Conservation (phyloP, 768 basidiomycete genomes). For the Lactarius tabidus region DNA sequence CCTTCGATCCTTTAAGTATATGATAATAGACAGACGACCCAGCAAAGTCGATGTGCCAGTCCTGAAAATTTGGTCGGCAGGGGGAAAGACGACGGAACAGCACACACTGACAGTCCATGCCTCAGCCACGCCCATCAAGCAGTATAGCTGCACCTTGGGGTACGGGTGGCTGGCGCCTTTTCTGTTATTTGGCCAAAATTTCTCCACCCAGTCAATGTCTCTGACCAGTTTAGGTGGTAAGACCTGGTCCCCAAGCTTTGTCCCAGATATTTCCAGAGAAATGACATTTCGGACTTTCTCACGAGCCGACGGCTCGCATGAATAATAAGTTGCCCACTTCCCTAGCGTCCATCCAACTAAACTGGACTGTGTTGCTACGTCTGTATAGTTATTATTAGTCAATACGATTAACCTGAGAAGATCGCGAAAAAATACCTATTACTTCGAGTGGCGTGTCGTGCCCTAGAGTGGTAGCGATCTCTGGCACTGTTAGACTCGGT, state of each 20-base stretch:
- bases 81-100: background rate
- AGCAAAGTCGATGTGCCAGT: conserved; percentile 98
- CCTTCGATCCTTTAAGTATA: conserved; percentile 82
- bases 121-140: conserved; percentile 89
- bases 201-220: conserved; percentile 96
- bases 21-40: conserved; percentile 99
- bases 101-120: conserved; percentile 81
- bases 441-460: conserved; percentile 81
- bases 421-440: conserved; percentile 56
- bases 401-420: background rate
- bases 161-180: conserved; percentile 66
- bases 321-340: conserved; percentile 88
- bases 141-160: conserved; percentile 95
- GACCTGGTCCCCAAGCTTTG: conserved; percentile 71
- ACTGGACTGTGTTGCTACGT: conserved; percentile 85
- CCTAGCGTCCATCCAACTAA: conserved; percentile 84
- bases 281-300: conserved; percentile 96
- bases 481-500: conserved; percentile 63
- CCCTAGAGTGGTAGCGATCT: conserved; percentile 79
- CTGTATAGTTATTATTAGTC: conserved; percentile 36
- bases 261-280: conserved; percentile 88
- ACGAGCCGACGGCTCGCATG: conserved; percentile 57
- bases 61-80: conserved; percentile 43
- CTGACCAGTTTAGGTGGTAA: conserved; percentile 79
- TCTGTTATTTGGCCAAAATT: conserved; percentile 82